Conservation (phyloP, 371 early-diverging fungal species). For the Rhizopus microsporus region DNA sequence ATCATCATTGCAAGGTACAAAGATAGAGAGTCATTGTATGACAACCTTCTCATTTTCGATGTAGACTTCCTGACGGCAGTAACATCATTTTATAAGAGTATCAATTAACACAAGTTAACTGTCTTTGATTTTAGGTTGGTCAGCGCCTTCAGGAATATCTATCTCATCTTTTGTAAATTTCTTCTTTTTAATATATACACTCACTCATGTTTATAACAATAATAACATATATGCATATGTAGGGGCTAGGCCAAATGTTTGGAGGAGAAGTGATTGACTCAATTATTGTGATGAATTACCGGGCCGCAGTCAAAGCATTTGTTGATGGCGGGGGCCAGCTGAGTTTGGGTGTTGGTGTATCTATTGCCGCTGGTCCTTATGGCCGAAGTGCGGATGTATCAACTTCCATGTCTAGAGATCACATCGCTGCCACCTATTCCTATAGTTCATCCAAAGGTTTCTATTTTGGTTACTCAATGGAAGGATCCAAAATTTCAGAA, state of each 20-base stretch:
- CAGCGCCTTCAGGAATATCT: conserved; percentile 47
- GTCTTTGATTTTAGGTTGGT: conserved; percentile 36
- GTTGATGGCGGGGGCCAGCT: conserved; percentile 45
- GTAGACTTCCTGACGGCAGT: conserved; percentile 43
- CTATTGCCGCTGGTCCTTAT: conserved; percentile 39
- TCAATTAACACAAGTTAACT: too few species aligned
- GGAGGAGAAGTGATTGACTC: conserved; percentile 46
- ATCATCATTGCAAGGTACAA: conserved; percentile 45
- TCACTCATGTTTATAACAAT: neutral
- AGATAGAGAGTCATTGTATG: neutral
- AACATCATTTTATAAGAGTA: conserved; percentile 9
- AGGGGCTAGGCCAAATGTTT: conserved; percentile 41
- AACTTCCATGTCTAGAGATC: conserved; percentile 19
- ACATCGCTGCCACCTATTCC: conserved; percentile 45
- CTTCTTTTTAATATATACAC: too few species aligned
- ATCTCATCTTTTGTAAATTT: conserved; percentile 37
- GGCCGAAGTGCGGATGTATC: conserved; percentile 37
- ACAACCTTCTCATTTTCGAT: neutral
- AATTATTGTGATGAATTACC: conserved; percentile 46
- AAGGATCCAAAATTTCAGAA: conserved; percentile 44
- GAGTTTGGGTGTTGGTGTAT: conserved; percentile 37
- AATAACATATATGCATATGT: neutral
- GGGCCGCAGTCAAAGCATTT: conserved; percentile 45
- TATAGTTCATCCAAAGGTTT: conserved; percentile 44
- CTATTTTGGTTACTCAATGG: conserved; percentile 41